Evolutionary conservation across 108 stramenopile genomes (phyloP).

Genomic region (Nitzschia putrida): DNA sequence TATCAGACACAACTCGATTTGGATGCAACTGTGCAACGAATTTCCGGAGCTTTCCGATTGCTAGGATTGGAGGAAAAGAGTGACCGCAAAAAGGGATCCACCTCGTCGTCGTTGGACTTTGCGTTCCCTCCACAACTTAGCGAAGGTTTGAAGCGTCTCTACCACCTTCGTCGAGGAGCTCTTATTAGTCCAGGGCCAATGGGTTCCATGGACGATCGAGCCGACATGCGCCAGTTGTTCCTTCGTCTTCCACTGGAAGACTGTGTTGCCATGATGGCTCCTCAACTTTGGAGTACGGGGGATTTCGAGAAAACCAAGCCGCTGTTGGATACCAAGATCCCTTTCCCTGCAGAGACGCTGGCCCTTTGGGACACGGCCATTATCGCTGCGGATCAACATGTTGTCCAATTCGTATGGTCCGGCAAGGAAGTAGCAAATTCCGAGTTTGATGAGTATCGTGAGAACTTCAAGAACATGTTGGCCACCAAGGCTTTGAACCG

Average conservation of each 20-base stretch:
- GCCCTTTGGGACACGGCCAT: constrained; percentile 55
- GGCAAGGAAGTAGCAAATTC: constrained; percentile 29
- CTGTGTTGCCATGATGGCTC: constrained; percentile 61
- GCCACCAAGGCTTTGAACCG: constrained; percentile 33
- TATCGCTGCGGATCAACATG: constrained; percentile 54
- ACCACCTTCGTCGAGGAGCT: constrained; percentile 57
- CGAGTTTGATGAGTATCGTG: constrained; percentile 43
- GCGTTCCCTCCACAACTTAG: constrained; percentile 61
- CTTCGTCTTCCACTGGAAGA: constrained; percentile 59
- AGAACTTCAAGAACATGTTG: constrained; percentile 36
- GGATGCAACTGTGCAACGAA: constrained; percentile 61
- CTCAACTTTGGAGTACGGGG: constrained; percentile 52
- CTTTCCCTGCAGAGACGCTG: constrained; percentile 43
- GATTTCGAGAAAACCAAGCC: constrained; percentile 3
- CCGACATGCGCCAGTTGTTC: constrained; percentile 48
- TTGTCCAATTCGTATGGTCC: constrained; percentile 54
- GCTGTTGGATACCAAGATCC: constrained; percentile 9
- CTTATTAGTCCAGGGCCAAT: constrained; percentile 60
- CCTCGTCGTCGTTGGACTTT: constrained; percentile 51
- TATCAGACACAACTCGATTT: constrained; percentile 54
- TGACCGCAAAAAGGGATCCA: constrained; percentile 7
- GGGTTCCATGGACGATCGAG: constrained; percentile 60
- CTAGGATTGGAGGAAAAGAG: constrained; percentile 50
- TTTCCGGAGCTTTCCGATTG: constrained; percentile 59
- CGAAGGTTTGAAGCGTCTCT: constrained; percentile 48